A percentile compares a stretch with the other conserved stretches of the same genome.
These are phyloP conservation scores for Fraxinus floribunda DNA, from an alignment of 305 asterid species.

Conservation along the genomic window DNA sequence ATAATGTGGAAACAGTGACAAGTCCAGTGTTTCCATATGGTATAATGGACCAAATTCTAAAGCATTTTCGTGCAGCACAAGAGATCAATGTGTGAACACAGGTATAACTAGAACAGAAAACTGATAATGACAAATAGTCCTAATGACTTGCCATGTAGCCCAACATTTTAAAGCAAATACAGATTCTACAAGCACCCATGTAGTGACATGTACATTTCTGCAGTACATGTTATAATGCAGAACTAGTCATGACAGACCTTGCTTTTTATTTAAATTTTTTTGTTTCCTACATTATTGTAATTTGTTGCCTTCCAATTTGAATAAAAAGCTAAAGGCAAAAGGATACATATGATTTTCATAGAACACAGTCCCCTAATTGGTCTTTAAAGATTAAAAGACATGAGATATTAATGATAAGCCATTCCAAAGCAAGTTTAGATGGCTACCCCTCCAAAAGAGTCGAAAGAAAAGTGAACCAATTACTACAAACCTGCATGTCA, in stretches of 20 bases:
- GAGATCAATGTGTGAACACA: neutral
- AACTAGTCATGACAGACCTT: neutral
- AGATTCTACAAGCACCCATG: neutral
- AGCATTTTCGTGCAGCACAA: neutral
- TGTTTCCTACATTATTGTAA: neutral
- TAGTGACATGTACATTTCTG: neutral
- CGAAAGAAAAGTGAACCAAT: neutral
- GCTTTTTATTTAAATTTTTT: neutral
- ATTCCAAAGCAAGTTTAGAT: conserved; percentile 15
- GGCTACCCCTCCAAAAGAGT: neutral
- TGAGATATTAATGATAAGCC: neutral
- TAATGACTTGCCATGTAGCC: neutral
- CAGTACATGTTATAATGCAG: neutral
- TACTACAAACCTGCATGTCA: conserved; percentile 85
- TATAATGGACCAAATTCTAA: neutral
- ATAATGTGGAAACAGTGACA: neutral
- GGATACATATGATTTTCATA: neutral
- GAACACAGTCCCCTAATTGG: neutral
- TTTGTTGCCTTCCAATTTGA: neutral
- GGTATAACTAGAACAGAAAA: neutral
- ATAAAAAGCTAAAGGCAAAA: conserved; percentile 10
- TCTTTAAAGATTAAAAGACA: neutral
- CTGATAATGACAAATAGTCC: neutral
- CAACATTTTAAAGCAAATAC: neutral
- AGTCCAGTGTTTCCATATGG: neutral